phyloP scores from a whole-genome alignment of 176 grass and related monocot species.

The Oryza punctata region DNA sequence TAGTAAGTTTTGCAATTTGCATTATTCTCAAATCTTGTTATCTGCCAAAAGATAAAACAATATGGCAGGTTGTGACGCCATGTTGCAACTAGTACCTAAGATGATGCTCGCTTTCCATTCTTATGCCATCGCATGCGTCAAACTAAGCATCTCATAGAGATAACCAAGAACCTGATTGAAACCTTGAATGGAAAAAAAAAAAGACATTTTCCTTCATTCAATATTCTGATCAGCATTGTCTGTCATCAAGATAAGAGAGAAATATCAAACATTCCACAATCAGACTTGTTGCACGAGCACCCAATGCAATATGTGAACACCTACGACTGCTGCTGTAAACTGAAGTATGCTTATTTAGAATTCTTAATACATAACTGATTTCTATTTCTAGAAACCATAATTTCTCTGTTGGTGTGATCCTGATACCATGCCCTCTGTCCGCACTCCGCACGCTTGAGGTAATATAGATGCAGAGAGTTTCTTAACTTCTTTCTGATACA shows the following conservation, averaged over 20 bases:
- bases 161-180: constrained; percentile 15
- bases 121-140: background rate
- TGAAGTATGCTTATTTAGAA: background rate
- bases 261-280: background rate
- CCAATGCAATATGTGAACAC: background rate
- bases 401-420: background rate
- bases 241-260: background rate
- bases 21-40: background rate
- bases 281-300: background rate
- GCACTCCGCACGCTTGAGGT: background rate
- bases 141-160: background rate
- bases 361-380: background rate
- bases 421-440: background rate
- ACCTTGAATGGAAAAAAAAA: background rate
- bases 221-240: no score
- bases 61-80: background rate
- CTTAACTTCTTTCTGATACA: background rate
- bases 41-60: background rate
- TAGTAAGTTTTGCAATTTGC: background rate
- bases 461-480: background rate
- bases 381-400: background rate
- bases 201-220: no score
- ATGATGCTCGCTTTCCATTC: background rate
- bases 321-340: constrained; percentile 9
- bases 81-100: background rate